Base-by-base conservation (phyloP, 164 flowering plant genomes). In the Taxillus chinensis region DNA sequence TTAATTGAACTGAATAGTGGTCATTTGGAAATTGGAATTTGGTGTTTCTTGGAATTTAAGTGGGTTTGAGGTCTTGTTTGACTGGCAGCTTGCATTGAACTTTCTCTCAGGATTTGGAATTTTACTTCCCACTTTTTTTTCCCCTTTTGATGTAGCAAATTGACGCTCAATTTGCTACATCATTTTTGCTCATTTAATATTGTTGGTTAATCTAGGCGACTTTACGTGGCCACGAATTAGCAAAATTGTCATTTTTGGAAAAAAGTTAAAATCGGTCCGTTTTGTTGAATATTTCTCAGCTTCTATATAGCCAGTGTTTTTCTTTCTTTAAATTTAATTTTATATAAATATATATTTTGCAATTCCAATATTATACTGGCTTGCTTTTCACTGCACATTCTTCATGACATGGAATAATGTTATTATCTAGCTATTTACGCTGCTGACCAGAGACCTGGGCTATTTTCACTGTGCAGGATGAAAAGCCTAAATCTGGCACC, bases 251-350 rank as follows among this genome's bases (percentile, higher is more conserved):
- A 17, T 17, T 55, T 15, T 38, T 13, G 38, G 9, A 55, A 5
- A 48, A 55, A 55, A 55, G 58, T 11, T 17, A n/a, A 55, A 55
- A 55, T 55, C 16, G 3, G 58, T 55, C 58, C 12, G 27, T 27
- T 55, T 55, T 55, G 37, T 16, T 48, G 1, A 48, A 7, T 55
- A n/a, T 55, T 14, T 55, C 16, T 55, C 10, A 38, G 8, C 8
- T 55, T 55, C 58, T 55, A 2, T 55, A 55, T 55, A 3, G 5
- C 2, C 58, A 5, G 0, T 38, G 39, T 5, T 38, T 11, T 38
- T 38, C 13, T 55, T n/a, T 15, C 16, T n/a, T 55, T 55, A 55
- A n/a, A 14, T 17, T 53, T 53, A 17, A 8, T 17, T 14, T 27
- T 27, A 27, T 27, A 27, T 27, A 27, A 27, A 27, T 53, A 14